Conservation (phyloP, 1,284 basidiomycete genomes). For the Ustilago vetiveriae region DNA sequence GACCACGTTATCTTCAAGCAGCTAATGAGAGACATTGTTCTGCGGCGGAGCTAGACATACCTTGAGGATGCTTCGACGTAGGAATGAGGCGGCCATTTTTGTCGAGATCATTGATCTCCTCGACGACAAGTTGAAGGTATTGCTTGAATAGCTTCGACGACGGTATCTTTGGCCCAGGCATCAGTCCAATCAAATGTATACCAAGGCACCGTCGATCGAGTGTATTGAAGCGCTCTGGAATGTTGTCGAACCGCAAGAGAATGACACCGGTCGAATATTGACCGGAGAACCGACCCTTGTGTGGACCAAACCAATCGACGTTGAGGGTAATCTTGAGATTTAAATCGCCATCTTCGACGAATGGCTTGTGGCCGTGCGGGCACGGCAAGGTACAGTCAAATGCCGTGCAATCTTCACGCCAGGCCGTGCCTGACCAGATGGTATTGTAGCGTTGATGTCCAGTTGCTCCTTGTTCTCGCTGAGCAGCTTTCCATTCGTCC, state of each 20-base stretch:
- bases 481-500: too few relatives aligned
- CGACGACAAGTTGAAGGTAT: not conserved
- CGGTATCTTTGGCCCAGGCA: conserved; percentile 1
- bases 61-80: too few relatives aligned
- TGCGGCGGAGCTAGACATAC: too few relatives aligned
- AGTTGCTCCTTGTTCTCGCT: too few relatives aligned
- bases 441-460: too few relatives aligned
- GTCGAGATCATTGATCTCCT: conserved; percentile 2
- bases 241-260: conserved; percentile 9
- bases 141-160: not conserved
- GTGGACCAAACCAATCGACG: conserved; percentile 6
- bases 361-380: not conserved
- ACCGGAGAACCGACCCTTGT: not conserved
- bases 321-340: conserved; percentile 8
- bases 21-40: too few relatives aligned
- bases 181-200: not conserved
- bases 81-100: not conserved
- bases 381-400: too few relatives aligned
- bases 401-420: not conserved
- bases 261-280: conserved; percentile 5
- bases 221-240: not conserved
- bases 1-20: too few relatives aligned
- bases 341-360: not conserved
- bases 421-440: too few relatives aligned
- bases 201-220: conserved; percentile 1